These are phyloP conservation scores for Aspergillus melleus DNA, from an alignment of 2,329 filamentous ascomycete genomes.

Conservation along the genomic window DNA sequence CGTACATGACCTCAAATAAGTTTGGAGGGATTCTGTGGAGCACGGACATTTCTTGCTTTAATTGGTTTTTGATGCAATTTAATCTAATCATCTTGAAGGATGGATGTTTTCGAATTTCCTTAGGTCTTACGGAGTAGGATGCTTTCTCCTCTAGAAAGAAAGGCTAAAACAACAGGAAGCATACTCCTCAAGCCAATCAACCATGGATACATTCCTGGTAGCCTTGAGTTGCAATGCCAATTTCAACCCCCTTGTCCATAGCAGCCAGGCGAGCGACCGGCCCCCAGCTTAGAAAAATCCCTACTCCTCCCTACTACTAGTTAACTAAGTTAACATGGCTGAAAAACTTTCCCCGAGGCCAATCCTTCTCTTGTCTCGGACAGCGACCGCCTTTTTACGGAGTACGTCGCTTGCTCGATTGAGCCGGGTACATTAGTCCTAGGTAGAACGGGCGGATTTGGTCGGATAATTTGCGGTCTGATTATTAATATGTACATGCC, in stretches of 20 bases:
- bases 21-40: too few species aligned
- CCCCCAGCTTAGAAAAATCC: conserved; percentile 3
- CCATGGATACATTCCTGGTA: neutral
- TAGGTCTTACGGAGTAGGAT: neutral
- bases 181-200: too few species aligned
- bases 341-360: conserved; percentile 12
- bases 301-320: neutral
- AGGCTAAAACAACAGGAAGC: too few species aligned
- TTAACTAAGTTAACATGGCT: neutral
- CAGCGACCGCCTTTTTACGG: conserved; percentile 19
- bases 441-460: neutral
- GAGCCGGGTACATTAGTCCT: conserved; percentile 14
- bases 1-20: too few species aligned
- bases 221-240: conserved; percentile 2
- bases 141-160: too few species aligned
- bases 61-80: neutral
- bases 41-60: neutral
- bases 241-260: conserved; percentile 5
- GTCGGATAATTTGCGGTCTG: neutral
- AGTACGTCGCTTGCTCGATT: conserved; percentile 12
- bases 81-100: neutral
- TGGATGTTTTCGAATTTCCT: neutral
- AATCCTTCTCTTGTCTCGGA: conserved; percentile 9
- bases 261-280: neutral
- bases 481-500: neutral